Conservation (phyloP, 441 rosid species). For the Syzygium syzygioides region DNA sequence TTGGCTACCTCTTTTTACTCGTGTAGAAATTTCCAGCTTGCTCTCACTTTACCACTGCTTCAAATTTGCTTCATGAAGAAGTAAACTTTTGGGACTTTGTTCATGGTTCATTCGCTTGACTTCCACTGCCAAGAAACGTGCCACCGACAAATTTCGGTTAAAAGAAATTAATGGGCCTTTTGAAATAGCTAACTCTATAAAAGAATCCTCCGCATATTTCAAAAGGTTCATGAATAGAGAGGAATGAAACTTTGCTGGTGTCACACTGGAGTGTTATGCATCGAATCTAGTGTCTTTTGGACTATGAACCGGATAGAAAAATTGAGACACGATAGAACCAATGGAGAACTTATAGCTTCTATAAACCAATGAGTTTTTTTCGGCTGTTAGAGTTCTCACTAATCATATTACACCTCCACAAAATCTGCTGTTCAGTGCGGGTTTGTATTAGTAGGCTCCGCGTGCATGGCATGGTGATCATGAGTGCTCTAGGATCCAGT, state of each 20-base stretch:
- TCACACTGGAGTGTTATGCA: neutral
- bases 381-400: neutral
- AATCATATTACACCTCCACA: neutral
- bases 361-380: neutral
- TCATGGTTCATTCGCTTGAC: neutral
- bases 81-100: neutral
- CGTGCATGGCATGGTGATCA: neutral
- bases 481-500: neutral
- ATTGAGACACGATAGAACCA: neutral
- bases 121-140: neutral
- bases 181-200: neutral
- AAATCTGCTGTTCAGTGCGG: neutral
- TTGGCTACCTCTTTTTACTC: neutral
- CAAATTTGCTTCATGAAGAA: neutral
- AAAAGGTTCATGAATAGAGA: neutral
- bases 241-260: neutral
- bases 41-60: neutral
- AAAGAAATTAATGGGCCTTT: neutral
- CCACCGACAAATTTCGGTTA: neutral
- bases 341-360: neutral
- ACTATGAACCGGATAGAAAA: neutral
- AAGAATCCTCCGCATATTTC: neutral
- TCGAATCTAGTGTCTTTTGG: neutral
- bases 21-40: neutral
- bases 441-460: neutral